Percentiles rank a stretch among this genome's conserved stretches.
These are phyloP conservation scores for Purpureocillium takamizusanense DNA, from an alignment of 2,329 filamentous ascomycete species.

Conservation along the genomic window DNA sequence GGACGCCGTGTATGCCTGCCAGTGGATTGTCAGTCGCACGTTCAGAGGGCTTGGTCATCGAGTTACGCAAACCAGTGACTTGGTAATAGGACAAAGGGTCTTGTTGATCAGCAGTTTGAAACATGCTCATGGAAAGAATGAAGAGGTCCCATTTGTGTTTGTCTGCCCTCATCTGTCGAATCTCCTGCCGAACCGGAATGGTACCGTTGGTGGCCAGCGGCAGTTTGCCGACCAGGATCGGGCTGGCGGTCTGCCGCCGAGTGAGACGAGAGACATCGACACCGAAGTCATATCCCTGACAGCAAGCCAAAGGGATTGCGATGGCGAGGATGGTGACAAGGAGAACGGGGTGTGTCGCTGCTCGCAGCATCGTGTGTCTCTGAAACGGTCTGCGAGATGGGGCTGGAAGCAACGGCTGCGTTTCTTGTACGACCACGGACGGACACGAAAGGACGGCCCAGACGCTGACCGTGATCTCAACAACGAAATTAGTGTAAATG, in stretches of 20 bases:
- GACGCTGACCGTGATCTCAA: too few species aligned
- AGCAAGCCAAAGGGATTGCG: constrained; percentile 4
- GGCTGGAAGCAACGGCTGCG: too few species aligned
- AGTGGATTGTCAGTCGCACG: background rate
- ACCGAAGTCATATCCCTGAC: constrained; percentile 42
- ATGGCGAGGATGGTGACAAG: constrained; percentile 1
- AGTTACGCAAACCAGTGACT: constrained; percentile 52
- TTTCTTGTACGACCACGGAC: background rate
- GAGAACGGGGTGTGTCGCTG: background rate
- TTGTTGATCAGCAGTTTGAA: constrained; percentile 58
- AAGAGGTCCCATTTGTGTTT: constrained; percentile 67
- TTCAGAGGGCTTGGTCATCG: background rate
- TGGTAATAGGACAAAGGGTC: constrained; percentile 66
- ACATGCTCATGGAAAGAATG: constrained; percentile 62
- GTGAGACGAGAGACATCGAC: constrained; percentile 29
- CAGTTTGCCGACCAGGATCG: constrained; percentile 34
- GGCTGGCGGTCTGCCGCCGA: constrained; percentile 28
- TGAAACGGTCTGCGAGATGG: too few species aligned
- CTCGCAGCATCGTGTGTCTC: constrained; percentile 6
- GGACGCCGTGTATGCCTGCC: constrained; percentile 71
- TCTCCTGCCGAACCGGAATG: constrained; percentile 49
- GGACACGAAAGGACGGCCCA: background rate
- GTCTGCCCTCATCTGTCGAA: constrained; percentile 56
- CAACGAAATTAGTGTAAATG: background rate
- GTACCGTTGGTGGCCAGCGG: constrained; percentile 28